These are phyloP conservation scores for Phytophthora citricola DNA, from an alignment of 352 stramenopile genomes.

Conservation along the genomic window DNA sequence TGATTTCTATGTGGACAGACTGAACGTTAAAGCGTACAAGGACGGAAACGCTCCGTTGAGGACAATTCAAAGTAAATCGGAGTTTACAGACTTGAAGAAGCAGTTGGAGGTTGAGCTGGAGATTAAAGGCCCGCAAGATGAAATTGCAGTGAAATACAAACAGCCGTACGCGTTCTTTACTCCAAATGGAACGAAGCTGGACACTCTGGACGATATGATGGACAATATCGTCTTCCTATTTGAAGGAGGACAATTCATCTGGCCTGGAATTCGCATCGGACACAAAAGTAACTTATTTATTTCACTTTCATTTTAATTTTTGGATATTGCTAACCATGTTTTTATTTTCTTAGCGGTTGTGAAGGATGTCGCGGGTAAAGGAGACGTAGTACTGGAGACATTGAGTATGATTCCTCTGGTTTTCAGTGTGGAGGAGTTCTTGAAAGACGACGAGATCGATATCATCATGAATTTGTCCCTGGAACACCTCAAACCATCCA, in stretches of 20 bases:
- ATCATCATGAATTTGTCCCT: constrained; percentile 77
- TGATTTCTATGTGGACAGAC: constrained; percentile 30
- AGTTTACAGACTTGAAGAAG: constrained; percentile 46
- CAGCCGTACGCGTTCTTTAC: constrained; percentile 77
- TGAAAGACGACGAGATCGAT: constrained; percentile 85
- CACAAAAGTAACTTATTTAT: constrained; percentile 57
- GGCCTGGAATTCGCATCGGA: constrained; percentile 69
- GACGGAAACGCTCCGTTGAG: constrained; percentile 51
- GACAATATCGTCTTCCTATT: constrained; percentile 74
- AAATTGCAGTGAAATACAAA: constrained; percentile 59
- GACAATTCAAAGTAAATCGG: constrained; percentile 40
- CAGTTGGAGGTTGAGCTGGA: constrained; percentile 48
- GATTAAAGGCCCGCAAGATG: constrained; percentile 39
- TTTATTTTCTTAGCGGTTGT: constrained; percentile 38
- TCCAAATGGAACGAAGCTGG: constrained; percentile 52
- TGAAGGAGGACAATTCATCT: constrained; percentile 82
- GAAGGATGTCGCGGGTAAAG: constrained; percentile 51
- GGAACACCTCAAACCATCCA: constrained; percentile 66
- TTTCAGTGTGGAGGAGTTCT: constrained; percentile 77
- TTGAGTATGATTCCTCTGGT: constrained; percentile 71
- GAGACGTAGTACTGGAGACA: constrained; percentile 67
- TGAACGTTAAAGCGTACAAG: constrained; percentile 63
- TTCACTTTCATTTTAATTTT: background rate
- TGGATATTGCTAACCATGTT: background rate
- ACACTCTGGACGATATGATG: constrained; percentile 45